Base-by-base conservation (phyloP, 2,329 filamentous ascomycete genomes). In the Leptographium flavum region DNA sequence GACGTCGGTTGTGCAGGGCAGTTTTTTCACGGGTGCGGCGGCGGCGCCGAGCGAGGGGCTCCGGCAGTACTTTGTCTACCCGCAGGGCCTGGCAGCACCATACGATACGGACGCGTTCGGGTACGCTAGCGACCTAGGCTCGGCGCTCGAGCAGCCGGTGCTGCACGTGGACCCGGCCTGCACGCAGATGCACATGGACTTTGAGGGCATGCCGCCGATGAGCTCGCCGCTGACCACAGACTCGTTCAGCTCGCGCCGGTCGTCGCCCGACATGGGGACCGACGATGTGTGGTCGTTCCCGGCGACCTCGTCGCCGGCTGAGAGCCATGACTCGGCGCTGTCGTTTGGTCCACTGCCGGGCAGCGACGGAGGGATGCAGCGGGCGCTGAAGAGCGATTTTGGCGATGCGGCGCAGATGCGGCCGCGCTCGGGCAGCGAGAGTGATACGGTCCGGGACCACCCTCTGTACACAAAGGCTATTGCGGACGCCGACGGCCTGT, bases 401-500 rank as follows among this genome's bases (percentile, higher is more conserved):
- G 47, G 60, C 41, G 52, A 64, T 17, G 59, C 63, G 39, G 58
- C 66, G 44, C 55, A 39, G 15, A 72, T 69, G 55, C 69, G 69
- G 53, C 70, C 70, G 54, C 70, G 70, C 48, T 60, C 66, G 48
- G 68, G 64, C 58, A 67, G 61, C 47, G 73, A 76, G 38, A 68
- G 69, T 56, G 73, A 76, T 60, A 70, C 70, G 52, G 76, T 76
- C 28, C 64, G 77, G 57, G 74, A 79, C 59, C 80, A 88, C 60
- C 73, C 70, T 19, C 67, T 86, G 13, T 90, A 88, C 69, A 80
- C 81, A 60, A 77, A 76, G 54, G 75, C 71, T 45, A 65, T 66
- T 39, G 74, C 80, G 10, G 63, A 73, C 35, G 61, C 71, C 30
- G 86, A 94, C 63, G 87, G 87, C 58, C 76, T 93, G 48, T 96